A percentile compares a stretch with the other conserved stretches of the same genome.
These are phyloP conservation scores for Penicillium palitans DNA, from an alignment of 2,329 filamentous ascomycete species.

Conservation along the genomic window DNA sequence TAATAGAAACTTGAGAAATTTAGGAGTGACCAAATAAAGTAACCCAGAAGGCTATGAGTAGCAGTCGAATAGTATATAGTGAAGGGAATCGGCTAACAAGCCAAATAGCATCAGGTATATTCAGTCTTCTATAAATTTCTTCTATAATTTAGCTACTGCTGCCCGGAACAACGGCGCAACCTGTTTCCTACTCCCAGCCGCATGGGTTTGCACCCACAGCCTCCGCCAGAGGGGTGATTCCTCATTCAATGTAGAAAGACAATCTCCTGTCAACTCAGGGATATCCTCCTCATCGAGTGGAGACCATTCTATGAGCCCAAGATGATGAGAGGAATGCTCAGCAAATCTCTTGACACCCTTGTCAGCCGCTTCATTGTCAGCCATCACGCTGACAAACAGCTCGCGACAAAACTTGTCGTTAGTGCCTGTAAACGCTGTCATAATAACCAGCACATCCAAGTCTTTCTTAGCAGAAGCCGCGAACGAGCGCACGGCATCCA, in stretches of 20 bases:
- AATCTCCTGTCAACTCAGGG: conserved; percentile 16
- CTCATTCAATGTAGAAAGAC: conserved; percentile 16
- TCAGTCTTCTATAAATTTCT: background rate
- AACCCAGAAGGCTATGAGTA: background rate
- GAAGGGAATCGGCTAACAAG: background rate
- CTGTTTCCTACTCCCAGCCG: conserved; percentile 62
- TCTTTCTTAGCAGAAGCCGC: conserved; percentile 44
- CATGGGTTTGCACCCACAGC: conserved; percentile 58
- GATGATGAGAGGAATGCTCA: conserved; percentile 43
- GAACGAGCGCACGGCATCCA: conserved; percentile 48
- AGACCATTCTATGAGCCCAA: conserved; percentile 44
- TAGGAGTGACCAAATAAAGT: background rate
- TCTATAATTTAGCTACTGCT: conserved; percentile 36
- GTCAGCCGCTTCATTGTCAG: conserved; percentile 30
- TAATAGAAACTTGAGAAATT: conserved; percentile 5
- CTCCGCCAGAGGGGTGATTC: conserved; percentile 43
- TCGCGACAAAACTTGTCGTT: conserved; percentile 52
- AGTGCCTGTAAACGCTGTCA: conserved; percentile 57
- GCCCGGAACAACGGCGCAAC: conserved; percentile 61
- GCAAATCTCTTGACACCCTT: conserved; percentile 50
- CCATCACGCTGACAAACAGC: conserved; percentile 52
- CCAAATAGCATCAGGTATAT: background rate
- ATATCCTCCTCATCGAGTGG: conserved; percentile 28
- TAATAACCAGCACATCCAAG: conserved; percentile 58
- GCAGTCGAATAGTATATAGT: no score